phyloP scores from a whole-genome alignment of 1,284 basidiomycete genomes.

The Cystobasidium slooffiae region DNA sequence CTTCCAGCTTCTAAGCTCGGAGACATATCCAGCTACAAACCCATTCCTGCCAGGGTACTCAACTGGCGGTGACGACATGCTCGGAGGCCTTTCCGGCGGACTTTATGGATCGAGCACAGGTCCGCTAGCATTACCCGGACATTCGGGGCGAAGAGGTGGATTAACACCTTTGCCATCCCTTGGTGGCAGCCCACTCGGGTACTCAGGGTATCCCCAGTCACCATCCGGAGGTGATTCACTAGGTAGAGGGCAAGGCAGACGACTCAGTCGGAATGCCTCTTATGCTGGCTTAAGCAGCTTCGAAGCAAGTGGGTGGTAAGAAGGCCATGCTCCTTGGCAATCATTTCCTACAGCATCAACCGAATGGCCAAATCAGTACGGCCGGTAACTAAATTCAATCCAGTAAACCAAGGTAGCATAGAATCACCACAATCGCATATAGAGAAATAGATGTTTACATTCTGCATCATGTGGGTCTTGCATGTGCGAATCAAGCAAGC shows the following conservation, averaged over 20 bases:
- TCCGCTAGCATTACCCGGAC: not conserved
- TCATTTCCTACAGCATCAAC: too few species aligned
- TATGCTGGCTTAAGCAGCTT: slow-evolving; percentile 31
- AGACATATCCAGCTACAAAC: slow-evolving; percentile 7
- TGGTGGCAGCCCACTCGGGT: not conserved
- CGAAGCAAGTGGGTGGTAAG: slow-evolving; percentile 30
- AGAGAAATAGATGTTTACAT: too few species aligned
- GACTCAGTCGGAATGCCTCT: slow-evolving; percentile 17
- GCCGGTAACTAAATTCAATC: too few species aligned
- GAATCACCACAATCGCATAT: too few species aligned
- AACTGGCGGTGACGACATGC: too few species aligned
- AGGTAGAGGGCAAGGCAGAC: not conserved
- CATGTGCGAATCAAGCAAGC: too few species aligned
- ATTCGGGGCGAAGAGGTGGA: not conserved
- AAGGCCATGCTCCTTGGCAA: too few species aligned
- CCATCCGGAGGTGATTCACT: not conserved
- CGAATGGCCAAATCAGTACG: too few species aligned
- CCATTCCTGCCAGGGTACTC: slow-evolving; percentile 10
- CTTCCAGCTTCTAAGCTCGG: not conserved
- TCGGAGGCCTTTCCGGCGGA: not conserved
- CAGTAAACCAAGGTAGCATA: too few species aligned
- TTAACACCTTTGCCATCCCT: not conserved
- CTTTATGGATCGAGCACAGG: not conserved
- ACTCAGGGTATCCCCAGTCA: slow-evolving; percentile 3
- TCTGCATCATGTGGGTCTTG: too few species aligned